phyloP scores from a whole-genome alignment of 225 moss, liverwort and hornwort genomes.

The Bryum argenteum region DNA sequence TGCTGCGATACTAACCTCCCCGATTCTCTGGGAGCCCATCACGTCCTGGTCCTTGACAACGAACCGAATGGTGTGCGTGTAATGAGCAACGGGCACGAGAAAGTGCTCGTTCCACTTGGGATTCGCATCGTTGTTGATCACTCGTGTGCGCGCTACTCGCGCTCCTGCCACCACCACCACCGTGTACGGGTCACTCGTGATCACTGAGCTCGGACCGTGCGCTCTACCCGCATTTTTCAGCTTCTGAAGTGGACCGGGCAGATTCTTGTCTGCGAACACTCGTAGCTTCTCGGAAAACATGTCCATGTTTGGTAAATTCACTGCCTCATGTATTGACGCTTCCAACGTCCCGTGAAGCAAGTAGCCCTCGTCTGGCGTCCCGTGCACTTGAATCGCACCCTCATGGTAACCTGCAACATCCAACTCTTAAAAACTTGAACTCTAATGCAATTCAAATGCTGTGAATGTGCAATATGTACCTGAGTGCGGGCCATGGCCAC shows the following conservation, averaged over 20 bases:
- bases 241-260: slow-evolving; percentile 58
- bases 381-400: slow-evolving; percentile 14
- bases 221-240: slow-evolving; percentile 30
- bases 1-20: slow-evolving; percentile 63
- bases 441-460: not conserved
- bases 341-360: slow-evolving; percentile 84
- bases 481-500: slow-evolving; percentile 29
- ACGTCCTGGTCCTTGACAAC: slow-evolving; percentile 89
- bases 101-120: slow-evolving; percentile 96
- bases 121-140: slow-evolving; percentile 72
- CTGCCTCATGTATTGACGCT: slow-evolving; percentile 60
- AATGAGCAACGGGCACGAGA: slow-evolving; percentile 76
- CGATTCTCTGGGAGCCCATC: slow-evolving; percentile 81
- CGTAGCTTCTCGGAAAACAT: slow-evolving; percentile 83
- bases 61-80: slow-evolving; percentile 50
- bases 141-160: slow-evolving; percentile 80
- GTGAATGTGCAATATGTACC: slow-evolving; percentile 18
- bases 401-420: not conserved
- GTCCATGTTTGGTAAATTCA: slow-evolving; percentile 86
- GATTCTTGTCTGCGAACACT: slow-evolving; percentile 48
- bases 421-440: no score
- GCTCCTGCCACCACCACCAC: slow-evolving; percentile 73
- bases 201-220: slow-evolving; percentile 53
- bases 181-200: slow-evolving; percentile 93
- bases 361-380: slow-evolving; percentile 23